Evolutionary conservation across 2,329 filamentous ascomycete species (phyloP).

Genomic region (Phialocephala subalpina): DNA sequence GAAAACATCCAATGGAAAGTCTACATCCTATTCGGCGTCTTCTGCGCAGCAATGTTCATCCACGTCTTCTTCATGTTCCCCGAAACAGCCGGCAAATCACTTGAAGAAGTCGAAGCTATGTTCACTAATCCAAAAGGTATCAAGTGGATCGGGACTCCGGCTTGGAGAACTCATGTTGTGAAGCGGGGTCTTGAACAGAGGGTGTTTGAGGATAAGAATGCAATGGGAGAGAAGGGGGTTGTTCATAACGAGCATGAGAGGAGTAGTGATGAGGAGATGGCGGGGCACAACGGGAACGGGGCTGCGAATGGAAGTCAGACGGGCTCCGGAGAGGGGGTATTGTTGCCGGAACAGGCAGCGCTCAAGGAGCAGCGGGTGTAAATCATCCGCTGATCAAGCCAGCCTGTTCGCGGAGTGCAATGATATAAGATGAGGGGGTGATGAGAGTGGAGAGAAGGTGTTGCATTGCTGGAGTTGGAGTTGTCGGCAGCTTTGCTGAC

Average conservation of each 20-base stretch:
- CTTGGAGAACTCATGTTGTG: constrained; percentile 26
- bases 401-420: too few species aligned
- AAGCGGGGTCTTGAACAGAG: constrained; percentile 13
- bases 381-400: background rate
- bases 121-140: constrained; percentile 42
- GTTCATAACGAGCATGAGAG: background rate
- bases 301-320: background rate
- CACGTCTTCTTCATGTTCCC: constrained; percentile 62
- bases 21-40: constrained; percentile 58
- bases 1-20: constrained; percentile 56
- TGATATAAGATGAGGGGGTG: too few species aligned
- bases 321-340: background rate
- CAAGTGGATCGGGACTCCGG: constrained; percentile 26
- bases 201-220: background rate
- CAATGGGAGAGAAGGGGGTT: background rate
- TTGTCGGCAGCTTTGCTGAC: too few species aligned
- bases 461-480: too few species aligned
- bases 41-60: constrained; percentile 54
- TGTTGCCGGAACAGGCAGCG: background rate
- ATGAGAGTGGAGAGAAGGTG: too few species aligned
- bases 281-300: background rate
- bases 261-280: constrained; percentile 9
- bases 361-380: background rate
- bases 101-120: constrained; percentile 58
- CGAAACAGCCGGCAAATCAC: constrained; percentile 60